phyloP scores from a whole-genome alignment of 2,329 filamentous ascomycete species.

The Drechslerella stenobrocha region DNA sequence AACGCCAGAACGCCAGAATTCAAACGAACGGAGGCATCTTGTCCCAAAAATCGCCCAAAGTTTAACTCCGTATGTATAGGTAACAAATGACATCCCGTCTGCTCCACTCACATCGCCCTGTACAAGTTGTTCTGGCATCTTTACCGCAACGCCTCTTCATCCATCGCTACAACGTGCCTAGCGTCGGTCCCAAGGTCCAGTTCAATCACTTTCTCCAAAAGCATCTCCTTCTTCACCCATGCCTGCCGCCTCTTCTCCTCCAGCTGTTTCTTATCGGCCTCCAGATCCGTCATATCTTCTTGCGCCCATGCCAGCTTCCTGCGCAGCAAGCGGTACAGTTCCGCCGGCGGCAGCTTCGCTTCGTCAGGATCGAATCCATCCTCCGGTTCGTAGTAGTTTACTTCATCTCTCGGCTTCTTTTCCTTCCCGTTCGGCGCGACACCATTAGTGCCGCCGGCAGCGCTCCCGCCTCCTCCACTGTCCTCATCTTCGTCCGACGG shows the following conservation, averaged over 20 bases:
- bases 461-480: neutral
- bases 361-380: constrained; percentile 52
- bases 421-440: constrained; percentile 41
- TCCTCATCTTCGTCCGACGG: constrained; percentile 34
- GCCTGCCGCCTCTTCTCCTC: constrained; percentile 70
- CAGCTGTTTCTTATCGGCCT: constrained; percentile 67
- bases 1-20: constrained; percentile 9
- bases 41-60: constrained; percentile 30
- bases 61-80: constrained; percentile 30
- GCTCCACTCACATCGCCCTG: neutral
- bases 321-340: constrained; percentile 66
- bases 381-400: constrained; percentile 50
- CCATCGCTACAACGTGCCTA: constrained; percentile 59
- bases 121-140: constrained; percentile 1
- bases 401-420: constrained; percentile 38
- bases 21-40: constrained; percentile 1
- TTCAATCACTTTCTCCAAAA: constrained; percentile 76
- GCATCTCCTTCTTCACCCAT: constrained; percentile 77
- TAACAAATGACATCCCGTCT: constrained; percentile 10
- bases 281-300: constrained; percentile 67
- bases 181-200: constrained; percentile 67
- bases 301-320: constrained; percentile 74
- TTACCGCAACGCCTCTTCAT: constrained; percentile 22
- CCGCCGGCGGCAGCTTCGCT: constrained; percentile 61
- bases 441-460: constrained; percentile 13